Percentiles rank a stretch among this genome's conserved stretches.
Evolutionary conservation across 2,329 filamentous ascomycete species (phyloP).

Genomic region (Madurella fahalii): DNA sequence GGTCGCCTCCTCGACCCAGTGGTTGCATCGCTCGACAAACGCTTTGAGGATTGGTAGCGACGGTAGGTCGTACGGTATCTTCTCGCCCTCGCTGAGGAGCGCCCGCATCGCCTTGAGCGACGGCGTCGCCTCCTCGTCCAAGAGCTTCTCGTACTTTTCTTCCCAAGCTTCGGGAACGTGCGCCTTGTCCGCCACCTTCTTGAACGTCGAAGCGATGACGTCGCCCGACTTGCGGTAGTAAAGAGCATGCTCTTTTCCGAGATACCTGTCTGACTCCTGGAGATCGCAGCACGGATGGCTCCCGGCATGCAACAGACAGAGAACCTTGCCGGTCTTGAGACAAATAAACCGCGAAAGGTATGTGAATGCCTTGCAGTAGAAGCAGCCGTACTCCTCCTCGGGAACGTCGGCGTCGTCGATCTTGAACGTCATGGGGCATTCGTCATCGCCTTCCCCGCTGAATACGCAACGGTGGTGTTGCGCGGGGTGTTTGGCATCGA

Average conservation of each 20-base stretch:
- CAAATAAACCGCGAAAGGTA: conserved; percentile 91
- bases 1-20: conserved; percentile 96
- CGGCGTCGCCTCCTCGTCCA: conserved; percentile 80
- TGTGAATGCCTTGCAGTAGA: conserved; percentile 85
- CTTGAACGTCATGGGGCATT: conserved; percentile 59
- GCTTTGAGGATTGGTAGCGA: conserved; percentile 76
- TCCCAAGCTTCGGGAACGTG: conserved; percentile 83
- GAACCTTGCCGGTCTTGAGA: conserved; percentile 70
- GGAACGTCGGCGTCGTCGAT: conserved; percentile 70
- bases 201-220: conserved; percentile 59
- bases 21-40: conserved; percentile 94
- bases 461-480: conserved; percentile 53
- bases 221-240: conserved; percentile 74
- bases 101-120: conserved; percentile 81
- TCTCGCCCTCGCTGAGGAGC: conserved; percentile 88
- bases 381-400: conserved; percentile 90
- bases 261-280: conserved; percentile 61
- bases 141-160: conserved; percentile 78
- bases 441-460: conserved; percentile 43
- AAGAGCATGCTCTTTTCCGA: conserved; percentile 67
- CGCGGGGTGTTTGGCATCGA: conserved; percentile 53
- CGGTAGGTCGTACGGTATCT: conserved; percentile 84
- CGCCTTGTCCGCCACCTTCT: conserved; percentile 82
- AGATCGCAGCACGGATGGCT: conserved; percentile 74
- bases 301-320: conserved; percentile 81